Evolutionary conservation across 208 protist genomes (phyloP).

Genomic region (Wallacemonas sp.): DNA sequence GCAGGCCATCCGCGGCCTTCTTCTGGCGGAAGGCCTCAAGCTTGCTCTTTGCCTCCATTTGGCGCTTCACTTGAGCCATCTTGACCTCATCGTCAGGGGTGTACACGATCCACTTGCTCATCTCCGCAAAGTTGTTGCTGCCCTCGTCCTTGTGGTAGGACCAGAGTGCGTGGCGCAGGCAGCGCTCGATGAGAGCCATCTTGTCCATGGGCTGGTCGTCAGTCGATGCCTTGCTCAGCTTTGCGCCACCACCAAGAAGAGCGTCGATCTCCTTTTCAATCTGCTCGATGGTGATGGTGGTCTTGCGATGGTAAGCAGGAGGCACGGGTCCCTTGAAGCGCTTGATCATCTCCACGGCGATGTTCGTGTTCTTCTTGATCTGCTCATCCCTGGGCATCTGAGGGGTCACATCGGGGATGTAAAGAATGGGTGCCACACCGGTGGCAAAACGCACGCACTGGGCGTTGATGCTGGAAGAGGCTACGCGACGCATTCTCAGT

Average conservation of each 20-base stretch:
- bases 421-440: conserved; percentile 84
- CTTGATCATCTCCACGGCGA: conserved; percentile 89
- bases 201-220: conserved; percentile 92
- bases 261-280: conserved; percentile 89
- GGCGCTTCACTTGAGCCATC: conserved; percentile 70
- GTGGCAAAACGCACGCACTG: conserved; percentile 62
- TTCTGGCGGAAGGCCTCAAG: conserved; percentile 71
- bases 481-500: conserved; percentile 62
- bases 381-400: conserved; percentile 74
- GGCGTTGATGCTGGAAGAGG: conserved; percentile 29
- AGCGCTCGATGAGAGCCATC: conserved; percentile 88
- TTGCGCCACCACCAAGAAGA: conserved; percentile 77
- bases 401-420: conserved; percentile 61
- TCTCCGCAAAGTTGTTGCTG: conserved; percentile 81
- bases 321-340: conserved; percentile 79
- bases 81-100: conserved; percentile 85
- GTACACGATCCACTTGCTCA: conserved; percentile 91
- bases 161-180: conserved; percentile 89
- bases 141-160: conserved; percentile 92
- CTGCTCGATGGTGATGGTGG: conserved; percentile 78
- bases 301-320: conserved; percentile 78
- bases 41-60: conserved; percentile 75
- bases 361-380: conserved; percentile 86
- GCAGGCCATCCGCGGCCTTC: conserved; percentile 55
- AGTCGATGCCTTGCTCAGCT: conserved; percentile 60